Percentiles rank a stretch among this genome's conserved stretches.
phyloP scores from a whole-genome alignment of 371 early-diverging fungal genomes.

The Circinella minor region DNA sequence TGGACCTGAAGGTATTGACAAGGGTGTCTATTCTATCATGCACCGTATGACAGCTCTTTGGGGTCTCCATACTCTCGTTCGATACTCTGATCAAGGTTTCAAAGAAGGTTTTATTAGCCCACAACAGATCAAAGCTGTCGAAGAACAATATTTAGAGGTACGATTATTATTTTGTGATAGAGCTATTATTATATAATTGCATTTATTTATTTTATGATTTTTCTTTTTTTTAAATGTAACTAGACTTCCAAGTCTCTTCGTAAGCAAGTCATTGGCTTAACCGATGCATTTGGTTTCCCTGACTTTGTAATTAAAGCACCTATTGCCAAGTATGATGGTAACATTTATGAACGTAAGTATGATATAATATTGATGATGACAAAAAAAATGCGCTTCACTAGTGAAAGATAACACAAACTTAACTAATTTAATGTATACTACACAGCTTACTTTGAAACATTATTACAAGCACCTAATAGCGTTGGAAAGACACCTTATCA shows the following conservation, averaged over 20 bases:
- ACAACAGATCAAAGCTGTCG: constrained; percentile 50
- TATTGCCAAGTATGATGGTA: constrained; percentile 67
- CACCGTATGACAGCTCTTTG: constrained; percentile 37
- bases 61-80: constrained; percentile 46
- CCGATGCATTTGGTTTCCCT: constrained; percentile 66
- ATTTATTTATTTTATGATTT: not conserved
- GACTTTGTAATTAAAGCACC: constrained; percentile 73
- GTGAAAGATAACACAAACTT: not conserved
- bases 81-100: constrained; percentile 54
- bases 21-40: constrained; percentile 35
- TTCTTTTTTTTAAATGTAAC: constrained; percentile 10
- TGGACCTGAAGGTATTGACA: constrained; percentile 19
- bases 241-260: constrained; percentile 56
- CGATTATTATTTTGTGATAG: not conserved
- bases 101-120: constrained; percentile 58
- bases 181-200: not conserved
- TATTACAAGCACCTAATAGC: constrained; percentile 31
- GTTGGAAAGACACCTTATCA: constrained; percentile 32
- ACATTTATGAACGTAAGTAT: constrained; percentile 57
- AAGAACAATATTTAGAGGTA: constrained; percentile 48
- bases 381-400: too few relatives aligned
- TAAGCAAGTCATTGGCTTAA: constrained; percentile 62
- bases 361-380: too few relatives aligned
- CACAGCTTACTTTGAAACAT: constrained; percentile 31
- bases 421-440: not conserved